Evolutionary conservation across 768 basidiomycete genomes (phyloP), one percentile per base, ranked within the genome.

Genomic region (Suillus occidentalis): DNA sequence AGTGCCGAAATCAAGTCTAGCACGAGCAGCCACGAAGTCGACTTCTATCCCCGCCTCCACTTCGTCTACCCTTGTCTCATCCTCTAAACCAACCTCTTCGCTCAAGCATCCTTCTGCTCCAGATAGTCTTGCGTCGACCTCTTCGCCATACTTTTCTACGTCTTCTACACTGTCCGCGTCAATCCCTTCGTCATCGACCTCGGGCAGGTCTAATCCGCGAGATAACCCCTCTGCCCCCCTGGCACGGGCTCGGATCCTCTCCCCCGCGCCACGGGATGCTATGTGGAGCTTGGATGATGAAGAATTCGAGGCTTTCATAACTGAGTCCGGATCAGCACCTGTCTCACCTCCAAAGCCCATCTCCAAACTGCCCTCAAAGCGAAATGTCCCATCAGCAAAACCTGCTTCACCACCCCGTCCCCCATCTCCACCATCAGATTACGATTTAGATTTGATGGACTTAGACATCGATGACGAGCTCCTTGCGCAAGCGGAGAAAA

Each of bases 381-480:
- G 40, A 59, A 28, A 42, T 13, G 28, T 7, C 42, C 50, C 47
- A 34, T 36, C 64, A 37, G 31, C 59, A 25, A 66, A 61, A 56
- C 60, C 42, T 13, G n/a, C 45, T 52, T 65, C 47, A 37, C 59
- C 45, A 14, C 20, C 73, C 66, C 31, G 39, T 18, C n/a, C 42
- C 20, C 57, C 73, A 70, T 57, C 68, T 69, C 14, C 75, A 75
- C 59, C 67, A 1, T 59, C 74, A 22, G 72, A 74, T 40, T 76
- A 68, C 63, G 78, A 76, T 56, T 76, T 77, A 64, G 77, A 80
- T 37, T 70, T 75, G 34, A 72, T 77, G 49, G 75, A 75, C 40
- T 68, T 77, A 69, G 74, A 74, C 14, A 68, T 82, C 52, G 76
- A 80, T 56, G 81, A 78, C 6, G 75, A 69, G 14, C 77, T 85